These are phyloP conservation scores for Micractinium sp. DNA, from an alignment of 139 green algal species.

Conservation along the genomic window DNA sequence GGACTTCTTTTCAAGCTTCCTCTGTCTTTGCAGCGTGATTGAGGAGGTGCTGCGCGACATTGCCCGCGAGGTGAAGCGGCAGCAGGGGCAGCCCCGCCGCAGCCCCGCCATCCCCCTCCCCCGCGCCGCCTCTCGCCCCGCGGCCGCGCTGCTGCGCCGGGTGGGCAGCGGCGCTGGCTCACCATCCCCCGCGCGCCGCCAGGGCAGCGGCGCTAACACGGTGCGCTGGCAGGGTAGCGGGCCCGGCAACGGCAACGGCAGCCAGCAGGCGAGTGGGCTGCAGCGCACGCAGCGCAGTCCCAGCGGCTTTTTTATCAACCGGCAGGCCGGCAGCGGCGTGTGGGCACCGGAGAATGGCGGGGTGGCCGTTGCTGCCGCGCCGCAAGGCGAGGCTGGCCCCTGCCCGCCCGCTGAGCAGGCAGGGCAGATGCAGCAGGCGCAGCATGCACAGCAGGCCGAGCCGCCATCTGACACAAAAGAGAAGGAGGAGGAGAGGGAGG, in stretches of 20 bases:
- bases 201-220: neutral
- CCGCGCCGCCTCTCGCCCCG: neutral
- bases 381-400: too few relatives aligned
- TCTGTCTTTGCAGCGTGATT: neutral
- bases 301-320: neutral
- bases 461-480: too few relatives aligned
- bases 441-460: too few relatives aligned
- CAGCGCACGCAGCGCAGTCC: neutral
- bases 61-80: slow-evolving; percentile 13
- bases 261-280: too few relatives aligned
- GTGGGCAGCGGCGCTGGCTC: neutral
- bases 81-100: neutral
- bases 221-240: neutral
- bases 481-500: too few relatives aligned
- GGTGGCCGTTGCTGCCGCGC: too few relatives aligned
- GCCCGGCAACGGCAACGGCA: neutral
- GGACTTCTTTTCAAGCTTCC: too few relatives aligned
- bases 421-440: too few relatives aligned
- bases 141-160: neutral
- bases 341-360: neutral
- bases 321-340: neutral
- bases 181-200: neutral
- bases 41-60: slow-evolving; percentile 22
- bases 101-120: neutral
- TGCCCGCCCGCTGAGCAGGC: too few relatives aligned